Evolutionary conservation across 352 stramenopile genomes (phyloP).

Genomic region (Thalassiosira delicatula): DNA sequence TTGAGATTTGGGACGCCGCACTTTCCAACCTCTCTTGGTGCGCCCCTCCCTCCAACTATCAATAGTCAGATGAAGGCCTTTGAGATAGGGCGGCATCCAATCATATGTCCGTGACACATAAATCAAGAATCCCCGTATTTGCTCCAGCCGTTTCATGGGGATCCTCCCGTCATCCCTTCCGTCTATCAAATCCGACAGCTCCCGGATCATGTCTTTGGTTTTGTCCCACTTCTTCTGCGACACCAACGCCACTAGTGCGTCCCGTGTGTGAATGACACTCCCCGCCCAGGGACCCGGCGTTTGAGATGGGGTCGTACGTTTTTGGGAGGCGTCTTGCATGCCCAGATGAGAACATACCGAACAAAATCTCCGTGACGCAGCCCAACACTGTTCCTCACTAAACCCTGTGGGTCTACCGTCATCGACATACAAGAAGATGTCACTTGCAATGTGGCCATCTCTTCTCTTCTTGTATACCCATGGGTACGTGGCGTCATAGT

Average conservation of each 20-base stretch:
- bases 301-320: constrained; percentile 33
- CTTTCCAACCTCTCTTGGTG: constrained; percentile 33
- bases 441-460: constrained; percentile 40
- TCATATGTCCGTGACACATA: constrained; percentile 20
- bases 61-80: constrained; percentile 51
- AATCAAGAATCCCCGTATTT: constrained; percentile 48
- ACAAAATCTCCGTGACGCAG: constrained; percentile 1
- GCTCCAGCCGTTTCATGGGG: neutral
- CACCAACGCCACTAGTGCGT: constrained; percentile 24
- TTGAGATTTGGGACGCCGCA: neutral
- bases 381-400: constrained; percentile 23
- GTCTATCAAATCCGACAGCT: too few species aligned
- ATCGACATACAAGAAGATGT: constrained; percentile 62
- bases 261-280: constrained; percentile 28
- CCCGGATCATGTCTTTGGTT: neutral
- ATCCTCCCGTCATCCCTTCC: too few species aligned
- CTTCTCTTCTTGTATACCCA: constrained; percentile 45
- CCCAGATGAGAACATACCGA: constrained; percentile 37
- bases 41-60: constrained; percentile 39
- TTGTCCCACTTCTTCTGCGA: constrained; percentile 63
- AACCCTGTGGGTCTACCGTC: constrained; percentile 34
- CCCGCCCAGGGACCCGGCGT: constrained; percentile 64
- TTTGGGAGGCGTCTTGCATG: constrained; percentile 64
- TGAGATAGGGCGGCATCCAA: constrained; percentile 36
- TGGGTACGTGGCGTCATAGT: constrained; percentile 55